Evolutionary conservation across 2,329 filamentous ascomycete genomes (phyloP).

Genomic region (Volutella citrinella): DNA sequence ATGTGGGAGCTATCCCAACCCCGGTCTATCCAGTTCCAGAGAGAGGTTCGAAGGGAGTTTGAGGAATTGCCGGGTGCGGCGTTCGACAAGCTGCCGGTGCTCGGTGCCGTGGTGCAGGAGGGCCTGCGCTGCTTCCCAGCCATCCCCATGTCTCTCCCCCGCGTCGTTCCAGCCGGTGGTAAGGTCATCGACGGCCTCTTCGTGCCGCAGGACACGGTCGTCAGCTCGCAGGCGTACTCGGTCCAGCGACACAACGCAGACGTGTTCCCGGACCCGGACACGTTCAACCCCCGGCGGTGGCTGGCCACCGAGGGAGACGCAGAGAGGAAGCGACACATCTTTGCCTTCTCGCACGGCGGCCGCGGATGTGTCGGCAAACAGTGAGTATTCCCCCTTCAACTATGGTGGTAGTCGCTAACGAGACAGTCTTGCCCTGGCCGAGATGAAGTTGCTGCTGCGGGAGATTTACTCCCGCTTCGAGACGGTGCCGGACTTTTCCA

Average conservation of each 20-base stretch:
- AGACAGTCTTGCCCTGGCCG: slow-evolving; percentile 5
- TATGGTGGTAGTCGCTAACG: not conserved
- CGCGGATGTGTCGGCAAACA: slow-evolving; percentile 63
- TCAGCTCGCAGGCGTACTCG: slow-evolving; percentile 58
- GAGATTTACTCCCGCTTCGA: slow-evolving; percentile 6
- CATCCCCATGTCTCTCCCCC: slow-evolving; percentile 62
- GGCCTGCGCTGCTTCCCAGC: slow-evolving; percentile 58
- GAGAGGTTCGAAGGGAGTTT: slow-evolving; percentile 51
- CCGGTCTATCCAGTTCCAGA: slow-evolving; percentile 46
- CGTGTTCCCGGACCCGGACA: slow-evolving; percentile 74
- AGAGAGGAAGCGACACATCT: slow-evolving; percentile 60
- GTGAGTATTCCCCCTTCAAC: slow-evolving; percentile 41
- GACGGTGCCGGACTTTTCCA: slow-evolving; percentile 5
- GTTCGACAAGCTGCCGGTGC: slow-evolving; percentile 51
- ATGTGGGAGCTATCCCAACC: slow-evolving; percentile 67
- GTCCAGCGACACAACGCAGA: slow-evolving; percentile 55
- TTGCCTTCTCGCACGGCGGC: slow-evolving; percentile 63
- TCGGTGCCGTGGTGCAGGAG: slow-evolving; percentile 62
- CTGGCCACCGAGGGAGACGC: slow-evolving; percentile 68
- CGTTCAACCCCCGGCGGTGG: slow-evolving; percentile 79
- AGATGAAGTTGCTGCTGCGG: slow-evolving; percentile 10
- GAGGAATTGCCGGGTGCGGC: slow-evolving; percentile 31
- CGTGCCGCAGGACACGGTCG: slow-evolving; percentile 49
- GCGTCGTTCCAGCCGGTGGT: slow-evolving; percentile 51
- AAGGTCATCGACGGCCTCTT: slow-evolving; percentile 51